phyloP scores from a whole-genome alignment of 177 flowering plant species.

The Vitis hybrid region DNA sequence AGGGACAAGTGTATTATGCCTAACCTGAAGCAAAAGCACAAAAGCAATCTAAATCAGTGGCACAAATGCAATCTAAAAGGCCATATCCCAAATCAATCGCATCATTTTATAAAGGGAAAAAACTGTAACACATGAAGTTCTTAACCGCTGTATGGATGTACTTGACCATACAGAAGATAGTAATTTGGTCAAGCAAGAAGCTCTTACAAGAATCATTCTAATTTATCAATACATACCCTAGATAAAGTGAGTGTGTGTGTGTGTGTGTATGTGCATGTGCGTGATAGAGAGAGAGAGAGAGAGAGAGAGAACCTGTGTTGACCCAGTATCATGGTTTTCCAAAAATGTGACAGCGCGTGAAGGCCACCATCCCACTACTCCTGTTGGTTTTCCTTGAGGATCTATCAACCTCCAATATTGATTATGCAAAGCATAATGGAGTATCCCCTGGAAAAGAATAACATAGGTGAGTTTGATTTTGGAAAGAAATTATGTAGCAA shows the following conservation, averaged over 20 bases:
- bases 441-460: conserved; percentile 41
- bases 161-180: too few relatives aligned
- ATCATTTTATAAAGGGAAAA: not conserved
- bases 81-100: not conserved
- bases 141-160: not conserved
- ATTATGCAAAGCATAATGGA: conserved; percentile 57
- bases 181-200: not conserved
- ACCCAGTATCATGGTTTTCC: conserved; percentile 69
- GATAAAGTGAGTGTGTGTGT: not conserved
- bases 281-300: conserved; percentile 1
- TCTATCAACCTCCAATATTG: conserved; percentile 64
- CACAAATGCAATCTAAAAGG: not conserved
- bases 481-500: too few relatives aligned
- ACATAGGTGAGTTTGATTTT: not conserved
- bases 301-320: conserved; percentile 48
- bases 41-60: too few relatives aligned
- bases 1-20: too few relatives aligned
- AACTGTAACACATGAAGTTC: not conserved
- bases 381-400: conserved; percentile 64
- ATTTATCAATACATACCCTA: not conserved
- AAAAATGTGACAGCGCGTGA: conserved; percentile 67
- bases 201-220: not conserved
- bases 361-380: conserved; percentile 75
- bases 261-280: too few relatives aligned
- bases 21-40: too few relatives aligned